Percentiles rank a stretch among this genome's conserved stretches.
Evolutionary conservation across 768 basidiomycete genomes (phyloP).

Genomic region (Collybiopsis luxurians): DNA sequence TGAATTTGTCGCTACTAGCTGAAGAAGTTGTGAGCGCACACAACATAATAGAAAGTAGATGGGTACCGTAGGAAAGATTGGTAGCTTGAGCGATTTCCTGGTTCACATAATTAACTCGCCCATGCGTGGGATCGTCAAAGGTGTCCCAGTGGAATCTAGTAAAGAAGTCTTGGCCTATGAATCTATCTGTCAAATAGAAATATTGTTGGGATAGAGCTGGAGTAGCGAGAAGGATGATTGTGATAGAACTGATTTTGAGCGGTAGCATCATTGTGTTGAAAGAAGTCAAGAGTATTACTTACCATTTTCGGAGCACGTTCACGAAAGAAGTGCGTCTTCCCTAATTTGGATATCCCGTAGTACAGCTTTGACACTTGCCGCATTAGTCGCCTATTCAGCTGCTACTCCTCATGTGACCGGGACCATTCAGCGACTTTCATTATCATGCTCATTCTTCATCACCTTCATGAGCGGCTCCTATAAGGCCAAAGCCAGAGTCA

Average conservation of each 20-base stretch:
- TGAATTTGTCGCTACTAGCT: constrained; percentile 42
- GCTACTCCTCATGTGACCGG: no score
- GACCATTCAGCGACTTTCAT: no score
- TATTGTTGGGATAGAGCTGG: background rate
- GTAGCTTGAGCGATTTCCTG: constrained; percentile 33
- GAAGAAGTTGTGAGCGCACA: background rate
- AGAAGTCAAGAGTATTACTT: background rate
- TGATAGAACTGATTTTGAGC: background rate
- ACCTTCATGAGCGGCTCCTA: no score
- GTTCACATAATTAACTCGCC: constrained; percentile 59
- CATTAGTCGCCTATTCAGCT: no score
- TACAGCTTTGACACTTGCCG: no score
- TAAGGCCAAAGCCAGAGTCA: no score
- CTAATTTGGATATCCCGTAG: background rate
- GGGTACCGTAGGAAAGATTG: constrained; percentile 46
- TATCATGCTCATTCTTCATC: no score
- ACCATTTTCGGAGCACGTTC: background rate
- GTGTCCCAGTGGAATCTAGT: constrained; percentile 47
- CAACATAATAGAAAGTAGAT: background rate
- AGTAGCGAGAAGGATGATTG: background rate
- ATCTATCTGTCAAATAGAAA: constrained; percentile 18
- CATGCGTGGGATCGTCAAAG: constrained; percentile 59
- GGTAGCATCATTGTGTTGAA: background rate
- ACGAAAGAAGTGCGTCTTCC: background rate
- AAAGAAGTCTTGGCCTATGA: constrained; percentile 38